Base-by-base conservation (phyloP, 257 asterid species). In the Mitragyna speciosa region DNA sequence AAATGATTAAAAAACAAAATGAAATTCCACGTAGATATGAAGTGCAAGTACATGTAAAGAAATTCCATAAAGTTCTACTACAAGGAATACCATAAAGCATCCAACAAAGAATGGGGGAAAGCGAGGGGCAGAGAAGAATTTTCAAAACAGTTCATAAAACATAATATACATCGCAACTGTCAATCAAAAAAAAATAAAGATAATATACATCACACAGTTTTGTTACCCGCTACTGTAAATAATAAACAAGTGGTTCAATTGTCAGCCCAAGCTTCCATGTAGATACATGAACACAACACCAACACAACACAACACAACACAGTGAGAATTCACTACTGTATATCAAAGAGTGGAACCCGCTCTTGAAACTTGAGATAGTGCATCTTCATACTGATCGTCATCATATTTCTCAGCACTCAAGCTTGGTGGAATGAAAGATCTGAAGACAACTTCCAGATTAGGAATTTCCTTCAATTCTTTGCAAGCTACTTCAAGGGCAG, bases 401-500 rank as follows among this genome's bases (percentile, higher is more conserved):
- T 87, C 96, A 0, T 75, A 83, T 82, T 96, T 96, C 54, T 86
- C 97, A 9, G 88, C 80, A 78, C 90, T 76, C 89, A 95, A 80
- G 89, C 97, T 49, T 39, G 90, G 90, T 12, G 99, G 97, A 64
- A 95, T 49, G 78, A 49, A 95, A 7, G 99, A 88, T 87, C 84
- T 85, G 85, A 87, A 91, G 17, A 91, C 73, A 49, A 71, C 79
- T 30, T 93, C 95, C 98, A 95, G 59, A 45, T 91, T 87, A 1
- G 97, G 98, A 31, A 63, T 68, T 54, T 95, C 97, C 76, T 95
- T 92, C 87, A 92, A 78, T 48, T 90, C 94, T 7, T 76, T 84
- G 83, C 85, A 76, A 26, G 91, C 94, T 28, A 90, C 94, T 5
- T 92, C 99, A 7, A 95, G 97, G 0, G 97, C 93, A 0, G 96